Percentiles rank a stretch among this genome's conserved stretches.
These are phyloP conservation scores for Dipodascopsis uninucleata DNA, from an alignment of 805 yeast genomes.

Conservation along the genomic window DNA sequence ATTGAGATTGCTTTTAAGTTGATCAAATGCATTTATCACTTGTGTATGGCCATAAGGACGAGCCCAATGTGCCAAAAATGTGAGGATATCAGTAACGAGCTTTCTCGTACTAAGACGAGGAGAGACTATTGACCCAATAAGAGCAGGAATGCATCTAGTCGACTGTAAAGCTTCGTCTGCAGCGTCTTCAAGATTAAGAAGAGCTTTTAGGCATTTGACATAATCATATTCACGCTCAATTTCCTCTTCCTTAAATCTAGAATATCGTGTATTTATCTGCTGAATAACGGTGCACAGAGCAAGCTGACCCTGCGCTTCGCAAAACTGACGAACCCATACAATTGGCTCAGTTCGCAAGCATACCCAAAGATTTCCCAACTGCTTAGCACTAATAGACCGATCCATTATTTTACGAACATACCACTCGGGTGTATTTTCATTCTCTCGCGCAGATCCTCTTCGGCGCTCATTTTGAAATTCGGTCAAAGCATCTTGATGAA, in stretches of 20 bases:
- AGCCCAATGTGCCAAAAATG: slow-evolving; percentile 49
- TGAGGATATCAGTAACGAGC: slow-evolving; percentile 72
- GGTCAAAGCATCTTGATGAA: slow-evolving; percentile 77
- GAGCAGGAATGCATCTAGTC: slow-evolving; percentile 52
- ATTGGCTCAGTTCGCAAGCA: slow-evolving; percentile 86
- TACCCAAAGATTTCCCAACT: slow-evolving; percentile 82
- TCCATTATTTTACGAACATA: slow-evolving; percentile 73
- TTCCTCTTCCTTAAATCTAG: slow-evolving; percentile 39
- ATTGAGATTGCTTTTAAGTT: slow-evolving; percentile 41
- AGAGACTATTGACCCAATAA: slow-evolving; percentile 70
- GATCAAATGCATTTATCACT: slow-evolving; percentile 52
- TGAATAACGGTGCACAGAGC: slow-evolving; percentile 66
- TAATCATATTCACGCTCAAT: slow-evolving; percentile 71
- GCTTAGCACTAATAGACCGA: slow-evolving; percentile 61
- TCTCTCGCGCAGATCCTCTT: slow-evolving; percentile 27
- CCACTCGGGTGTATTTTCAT: slow-evolving; percentile 57
- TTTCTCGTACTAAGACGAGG: slow-evolving; percentile 72
- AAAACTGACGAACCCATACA: slow-evolving; percentile 74
- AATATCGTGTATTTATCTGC: slow-evolving; percentile 44
- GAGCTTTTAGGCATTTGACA: slow-evolving; percentile 71
- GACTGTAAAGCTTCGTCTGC: slow-evolving; percentile 50
- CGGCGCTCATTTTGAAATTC: slow-evolving; percentile 60
- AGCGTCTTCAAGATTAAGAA: slow-evolving; percentile 58
- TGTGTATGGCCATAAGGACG: slow-evolving; percentile 51
- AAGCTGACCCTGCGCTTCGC: slow-evolving; percentile 76